Evolutionary conservation across 2,329 filamentous ascomycete species (phyloP), one percentile per base, ranked within the genome.

Genomic region (Periconia macrospinosa): DNA sequence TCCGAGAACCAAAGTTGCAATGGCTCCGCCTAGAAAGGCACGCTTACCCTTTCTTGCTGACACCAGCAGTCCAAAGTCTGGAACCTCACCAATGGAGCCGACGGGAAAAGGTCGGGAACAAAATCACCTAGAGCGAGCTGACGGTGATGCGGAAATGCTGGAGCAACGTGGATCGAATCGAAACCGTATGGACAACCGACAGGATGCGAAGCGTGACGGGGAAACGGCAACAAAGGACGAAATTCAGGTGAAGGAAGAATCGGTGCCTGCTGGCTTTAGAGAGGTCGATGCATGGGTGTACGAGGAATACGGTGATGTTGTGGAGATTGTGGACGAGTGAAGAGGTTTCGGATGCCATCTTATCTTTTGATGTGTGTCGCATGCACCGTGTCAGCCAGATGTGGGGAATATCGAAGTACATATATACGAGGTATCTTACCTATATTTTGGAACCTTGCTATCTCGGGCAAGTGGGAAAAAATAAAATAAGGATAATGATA

Each of bases 201-300:
- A 40, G 17, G 20, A 54, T 10, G 43, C 33, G 11, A 41, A 45
- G 35, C 33, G 18, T 19, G 20, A 57, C 10, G 18, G 19, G 27
- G 14, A 56, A 37, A 37, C 11, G 11, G 33, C 6, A 3, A 10
- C 33, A 27, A 27, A 27, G 23, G 23, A 27, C 23, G 23, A 27
- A 27, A 27, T 27, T n/a, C 33, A 14, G 15, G 33, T 37, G 11
- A 37, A n/a, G 20, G 6, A 56, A 5, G 45, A 58, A 30, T 35
- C 53, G 2, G 47, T 63, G 17, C 63, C 62, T 0, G 63, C 69
- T 1, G 61, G 49, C 14, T 71, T 64, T 52, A 64, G 71, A 45
- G 72, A 67, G 45, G 57, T 76, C 1, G 69, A 75, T 42, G 63
- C 67, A 1, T 77, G 74, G 73, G 54, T 77, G 6, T 63, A 72